These are phyloP conservation scores for Thoreauomyces humboldtii DNA, from an alignment of 192 early-diverging fungal species.

Conservation along the genomic window DNA sequence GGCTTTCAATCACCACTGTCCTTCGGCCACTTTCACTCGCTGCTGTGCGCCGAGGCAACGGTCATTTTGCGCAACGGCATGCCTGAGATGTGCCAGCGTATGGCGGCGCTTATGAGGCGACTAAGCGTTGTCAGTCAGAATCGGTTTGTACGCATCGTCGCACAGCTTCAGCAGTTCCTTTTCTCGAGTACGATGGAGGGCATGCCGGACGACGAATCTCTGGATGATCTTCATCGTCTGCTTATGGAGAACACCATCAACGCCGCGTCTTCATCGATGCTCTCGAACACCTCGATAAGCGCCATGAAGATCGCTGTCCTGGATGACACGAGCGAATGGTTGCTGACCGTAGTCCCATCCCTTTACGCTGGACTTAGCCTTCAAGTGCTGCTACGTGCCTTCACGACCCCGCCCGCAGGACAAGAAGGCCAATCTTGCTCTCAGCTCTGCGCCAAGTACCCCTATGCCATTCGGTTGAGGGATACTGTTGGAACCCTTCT, in stretches of 20 bases:
- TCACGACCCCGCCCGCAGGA: neutral
- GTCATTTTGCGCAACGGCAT: neutral
- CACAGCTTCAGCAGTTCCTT: neutral
- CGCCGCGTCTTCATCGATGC: too few species aligned
- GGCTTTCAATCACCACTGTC: neutral
- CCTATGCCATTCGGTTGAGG: neutral
- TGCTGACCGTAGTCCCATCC: neutral
- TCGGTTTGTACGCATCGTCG: neutral
- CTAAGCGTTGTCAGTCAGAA: neutral
- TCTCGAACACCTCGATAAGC: too few species aligned
- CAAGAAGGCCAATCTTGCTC: neutral
- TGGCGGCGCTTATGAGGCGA: neutral
- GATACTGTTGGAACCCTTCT: neutral
- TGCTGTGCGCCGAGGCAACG: too few species aligned
- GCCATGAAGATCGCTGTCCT: neutral
- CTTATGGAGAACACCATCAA: neutral
- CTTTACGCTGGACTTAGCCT: neutral
- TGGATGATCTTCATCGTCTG: neutral
- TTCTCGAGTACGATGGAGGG: neutral
- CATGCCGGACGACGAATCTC: neutral
- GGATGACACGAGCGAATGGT: neutral
- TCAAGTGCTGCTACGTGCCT: neutral
- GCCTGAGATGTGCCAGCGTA: neutral
- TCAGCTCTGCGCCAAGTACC: neutral
- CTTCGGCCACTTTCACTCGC: neutral